phyloP scores from a whole-genome alignment of 169 alveolate genomes.

The Eimeria maxima region DNA sequence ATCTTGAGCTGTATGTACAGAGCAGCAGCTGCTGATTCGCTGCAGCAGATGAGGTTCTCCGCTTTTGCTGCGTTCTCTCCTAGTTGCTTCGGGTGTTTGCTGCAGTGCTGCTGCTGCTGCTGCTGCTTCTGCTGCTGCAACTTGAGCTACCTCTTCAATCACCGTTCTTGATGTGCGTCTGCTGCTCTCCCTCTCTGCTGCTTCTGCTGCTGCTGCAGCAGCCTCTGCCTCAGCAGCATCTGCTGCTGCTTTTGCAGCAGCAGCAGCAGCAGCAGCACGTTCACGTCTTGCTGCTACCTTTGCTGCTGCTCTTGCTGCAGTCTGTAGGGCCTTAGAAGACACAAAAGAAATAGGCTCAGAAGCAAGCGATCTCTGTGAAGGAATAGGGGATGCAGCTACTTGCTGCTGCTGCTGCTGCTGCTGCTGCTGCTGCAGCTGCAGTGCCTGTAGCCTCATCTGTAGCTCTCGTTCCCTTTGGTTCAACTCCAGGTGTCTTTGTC shows the following conservation, averaged over 20 bases:
- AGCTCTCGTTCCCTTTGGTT: neutral
- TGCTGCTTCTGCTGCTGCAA: neutral
- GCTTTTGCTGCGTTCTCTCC: neutral
- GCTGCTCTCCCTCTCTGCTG: neutral
- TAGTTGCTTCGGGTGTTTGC: neutral
- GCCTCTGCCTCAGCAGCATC: slow-evolving; percentile 1
- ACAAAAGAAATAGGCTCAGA: neutral
- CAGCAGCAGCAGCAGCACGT: slow-evolving; percentile 1
- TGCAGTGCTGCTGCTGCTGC: neutral
- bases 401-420: neutral
- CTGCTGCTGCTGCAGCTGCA: slow-evolving; percentile 44
- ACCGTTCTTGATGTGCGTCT: neutral
- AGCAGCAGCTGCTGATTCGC: no score
- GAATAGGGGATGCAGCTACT: neutral
- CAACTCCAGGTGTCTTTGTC: neutral
- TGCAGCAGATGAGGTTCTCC: neutral
- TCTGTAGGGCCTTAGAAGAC: neutral
- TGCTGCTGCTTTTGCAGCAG: slow-evolving; percentile 11
- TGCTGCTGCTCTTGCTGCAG: slow-evolving; percentile 17
- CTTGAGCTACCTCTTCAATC: neutral
- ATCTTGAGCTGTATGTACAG: neutral
- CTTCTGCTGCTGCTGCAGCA: neutral
- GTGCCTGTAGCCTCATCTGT: neutral
- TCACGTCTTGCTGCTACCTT: slow-evolving; percentile 37
- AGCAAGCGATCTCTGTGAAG: neutral